Percentiles rank a stretch among this genome's conserved stretches.
Evolutionary conservation across 192 early-diverging fungal genomes (phyloP).

Genomic region (Coemansia sp.): DNA sequence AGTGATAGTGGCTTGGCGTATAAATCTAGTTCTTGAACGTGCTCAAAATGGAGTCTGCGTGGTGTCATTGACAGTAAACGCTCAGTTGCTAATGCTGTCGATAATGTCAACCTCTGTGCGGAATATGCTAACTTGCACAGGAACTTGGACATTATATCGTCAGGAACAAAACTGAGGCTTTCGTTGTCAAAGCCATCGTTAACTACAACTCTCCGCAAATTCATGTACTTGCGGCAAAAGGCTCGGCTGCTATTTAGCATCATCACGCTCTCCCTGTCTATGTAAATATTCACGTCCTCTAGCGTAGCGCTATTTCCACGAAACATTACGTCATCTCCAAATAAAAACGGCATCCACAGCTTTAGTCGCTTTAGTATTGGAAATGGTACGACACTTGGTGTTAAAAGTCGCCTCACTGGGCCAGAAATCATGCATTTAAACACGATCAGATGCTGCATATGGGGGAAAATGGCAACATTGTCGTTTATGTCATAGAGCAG

Average conservation of each 20-base stretch:
- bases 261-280: neutral
- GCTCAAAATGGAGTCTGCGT: neutral
- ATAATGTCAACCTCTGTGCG: neutral
- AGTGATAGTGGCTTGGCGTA: neutral
- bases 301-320: slow-evolving; percentile 14
- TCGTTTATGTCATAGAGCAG: neutral
- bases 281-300: slow-evolving; percentile 3
- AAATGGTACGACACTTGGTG: slow-evolving; percentile 7
- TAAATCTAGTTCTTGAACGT: neutral
- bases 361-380: slow-evolving; percentile 1
- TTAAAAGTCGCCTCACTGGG: neutral
- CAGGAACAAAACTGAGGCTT: neutral
- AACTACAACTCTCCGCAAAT: neutral
- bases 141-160: neutral
- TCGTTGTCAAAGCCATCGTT: neutral
- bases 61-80: neutral
- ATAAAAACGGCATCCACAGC: neutral
- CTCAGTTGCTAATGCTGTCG: neutral
- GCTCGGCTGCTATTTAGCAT: slow-evolving; percentile 4
- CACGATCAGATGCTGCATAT: slow-evolving; percentile 7
- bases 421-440: neutral
- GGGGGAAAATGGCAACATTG: neutral
- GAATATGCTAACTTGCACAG: neutral
- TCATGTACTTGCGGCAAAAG: neutral
- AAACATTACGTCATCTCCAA: slow-evolving; percentile 17